phyloP scores from a whole-genome alignment of 2,329 filamentous ascomycete genomes.

The Xylaria polymorpha region DNA sequence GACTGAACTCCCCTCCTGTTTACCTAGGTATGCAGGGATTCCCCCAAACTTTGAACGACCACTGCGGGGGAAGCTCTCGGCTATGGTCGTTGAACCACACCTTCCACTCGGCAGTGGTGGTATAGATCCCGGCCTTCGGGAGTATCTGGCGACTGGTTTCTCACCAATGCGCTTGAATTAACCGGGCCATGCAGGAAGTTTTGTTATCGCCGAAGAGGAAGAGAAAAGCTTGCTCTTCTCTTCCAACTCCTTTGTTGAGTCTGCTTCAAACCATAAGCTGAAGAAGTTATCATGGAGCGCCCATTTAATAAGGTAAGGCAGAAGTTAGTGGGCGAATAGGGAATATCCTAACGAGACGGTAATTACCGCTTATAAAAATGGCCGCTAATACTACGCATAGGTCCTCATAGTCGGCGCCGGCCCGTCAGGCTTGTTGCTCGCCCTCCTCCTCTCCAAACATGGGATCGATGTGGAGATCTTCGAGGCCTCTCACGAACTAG shows the following conservation, averaged over 20 bases:
- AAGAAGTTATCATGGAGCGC: slow-evolving; percentile 40
- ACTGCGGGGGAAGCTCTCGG: slow-evolving; percentile 39
- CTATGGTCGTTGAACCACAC: slow-evolving; percentile 24
- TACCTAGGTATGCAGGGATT: slow-evolving; percentile 20
- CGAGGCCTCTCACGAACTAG: slow-evolving; percentile 65
- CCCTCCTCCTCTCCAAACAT: slow-evolving; percentile 63
- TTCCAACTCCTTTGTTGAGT: slow-evolving; percentile 2
- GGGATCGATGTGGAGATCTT: slow-evolving; percentile 65
- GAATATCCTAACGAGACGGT: background rate
- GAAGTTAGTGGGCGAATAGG: background rate
- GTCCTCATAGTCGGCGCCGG: slow-evolving; percentile 62
- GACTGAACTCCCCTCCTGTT: slow-evolving; percentile 16
- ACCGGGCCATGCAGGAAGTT: slow-evolving; percentile 18
- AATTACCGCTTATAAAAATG: background rate
- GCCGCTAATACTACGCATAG: slow-evolving; percentile 42
- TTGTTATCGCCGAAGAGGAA: slow-evolving; percentile 23
- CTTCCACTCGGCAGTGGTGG: slow-evolving; percentile 30
- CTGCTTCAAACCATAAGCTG: background rate
- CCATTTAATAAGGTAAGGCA: slow-evolving; percentile 47
- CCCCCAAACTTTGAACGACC: slow-evolving; percentile 13
- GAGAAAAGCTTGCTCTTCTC: slow-evolving; percentile 10
- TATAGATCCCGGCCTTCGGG: slow-evolving; percentile 6
- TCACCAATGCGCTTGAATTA: slow-evolving; percentile 29
- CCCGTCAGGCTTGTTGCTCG: slow-evolving; percentile 62
- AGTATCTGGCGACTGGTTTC: background rate